phyloP scores from a whole-genome alignment of 768 basidiomycete genomes.

The Naganishia antarctica region DNA sequence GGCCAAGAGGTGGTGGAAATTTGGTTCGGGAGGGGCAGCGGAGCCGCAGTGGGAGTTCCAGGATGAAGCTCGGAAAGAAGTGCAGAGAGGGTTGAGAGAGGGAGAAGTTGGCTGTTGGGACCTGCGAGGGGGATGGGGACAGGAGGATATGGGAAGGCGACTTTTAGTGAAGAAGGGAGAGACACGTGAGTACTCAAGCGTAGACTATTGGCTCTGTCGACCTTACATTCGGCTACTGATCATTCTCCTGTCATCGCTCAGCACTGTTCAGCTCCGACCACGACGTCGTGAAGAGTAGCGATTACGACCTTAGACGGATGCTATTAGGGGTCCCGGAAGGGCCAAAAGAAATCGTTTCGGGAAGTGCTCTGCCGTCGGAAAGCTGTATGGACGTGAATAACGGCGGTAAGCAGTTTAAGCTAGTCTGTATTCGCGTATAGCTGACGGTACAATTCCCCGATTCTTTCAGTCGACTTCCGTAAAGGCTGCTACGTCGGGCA shows the following conservation, averaged over 20 bases:
- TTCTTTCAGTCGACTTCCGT: conserved; percentile 72
- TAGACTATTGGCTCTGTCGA: neutral
- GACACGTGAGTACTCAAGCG: conserved; percentile 58
- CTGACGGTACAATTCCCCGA: neutral
- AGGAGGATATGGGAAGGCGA: conserved; percentile 68
- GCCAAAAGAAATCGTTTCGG: conserved; percentile 64
- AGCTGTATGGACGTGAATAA: conserved; percentile 93
- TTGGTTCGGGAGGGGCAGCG: conserved; percentile 66
- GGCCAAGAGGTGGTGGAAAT: conserved; percentile 53
- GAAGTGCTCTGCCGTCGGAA: conserved; percentile 84
- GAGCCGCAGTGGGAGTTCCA: conserved; percentile 66
- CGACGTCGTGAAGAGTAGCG: conserved; percentile 25
- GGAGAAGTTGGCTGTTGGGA: conserved; percentile 48
- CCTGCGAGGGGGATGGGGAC: conserved; percentile 40
- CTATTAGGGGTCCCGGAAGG: conserved; percentile 85
- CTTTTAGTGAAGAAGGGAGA: conserved; percentile 66
- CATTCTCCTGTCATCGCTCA: conserved; percentile 25
- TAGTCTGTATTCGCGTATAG: too few relatives aligned
- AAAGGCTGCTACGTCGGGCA: conserved; percentile 99
- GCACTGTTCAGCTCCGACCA: conserved; percentile 24
- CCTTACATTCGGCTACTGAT: neutral
- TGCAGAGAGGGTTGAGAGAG: conserved; percentile 34
- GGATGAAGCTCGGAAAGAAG: conserved; percentile 42
- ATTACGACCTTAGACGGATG: conserved; percentile 72
- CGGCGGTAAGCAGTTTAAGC: conserved; percentile 76